phyloP scores from a whole-genome alignment of 495 filamentous ascomycete genomes.

The Articulospora tetracladia region DNA sequence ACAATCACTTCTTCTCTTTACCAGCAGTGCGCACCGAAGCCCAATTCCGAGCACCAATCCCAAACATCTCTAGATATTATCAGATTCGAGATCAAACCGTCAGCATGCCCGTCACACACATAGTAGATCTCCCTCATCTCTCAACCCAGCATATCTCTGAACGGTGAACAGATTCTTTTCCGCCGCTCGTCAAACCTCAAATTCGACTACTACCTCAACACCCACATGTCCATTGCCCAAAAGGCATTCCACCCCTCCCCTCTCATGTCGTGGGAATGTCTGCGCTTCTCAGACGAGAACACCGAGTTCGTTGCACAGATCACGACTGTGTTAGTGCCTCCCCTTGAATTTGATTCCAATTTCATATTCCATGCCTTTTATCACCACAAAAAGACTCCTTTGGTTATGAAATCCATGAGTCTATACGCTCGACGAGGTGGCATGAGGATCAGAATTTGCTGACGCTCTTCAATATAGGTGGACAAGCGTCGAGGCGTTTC shows the following conservation, averaged over 20 bases:
- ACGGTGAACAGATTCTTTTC: neutral
- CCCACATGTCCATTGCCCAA: neutral
- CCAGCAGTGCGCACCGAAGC: too few relatives aligned
- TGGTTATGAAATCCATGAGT: too few relatives aligned
- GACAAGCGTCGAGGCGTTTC: neutral
- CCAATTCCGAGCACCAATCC: too few relatives aligned
- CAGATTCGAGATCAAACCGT: neutral
- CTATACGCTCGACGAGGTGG: too few relatives aligned
- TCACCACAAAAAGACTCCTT: too few relatives aligned
- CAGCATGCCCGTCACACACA: neutral
- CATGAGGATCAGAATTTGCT: neutral
- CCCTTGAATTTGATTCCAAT: neutral
- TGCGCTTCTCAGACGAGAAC: neutral
- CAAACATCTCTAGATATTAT: too few relatives aligned
- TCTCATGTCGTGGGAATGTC: neutral
- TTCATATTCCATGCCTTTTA: too few relatives aligned
- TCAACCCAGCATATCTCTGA: too few relatives aligned
- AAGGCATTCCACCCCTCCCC: neutral
- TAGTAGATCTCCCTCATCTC: neutral
- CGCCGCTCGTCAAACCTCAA: neutral
- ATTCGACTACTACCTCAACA: constrained; percentile 1
- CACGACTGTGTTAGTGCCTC: neutral
- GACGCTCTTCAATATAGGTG: neutral
- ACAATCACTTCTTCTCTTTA: too few relatives aligned
- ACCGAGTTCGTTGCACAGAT: neutral